These are phyloP conservation scores for Crotalaria pallida DNA, from an alignment of 306 rosid species.

Conservation along the genomic window DNA sequence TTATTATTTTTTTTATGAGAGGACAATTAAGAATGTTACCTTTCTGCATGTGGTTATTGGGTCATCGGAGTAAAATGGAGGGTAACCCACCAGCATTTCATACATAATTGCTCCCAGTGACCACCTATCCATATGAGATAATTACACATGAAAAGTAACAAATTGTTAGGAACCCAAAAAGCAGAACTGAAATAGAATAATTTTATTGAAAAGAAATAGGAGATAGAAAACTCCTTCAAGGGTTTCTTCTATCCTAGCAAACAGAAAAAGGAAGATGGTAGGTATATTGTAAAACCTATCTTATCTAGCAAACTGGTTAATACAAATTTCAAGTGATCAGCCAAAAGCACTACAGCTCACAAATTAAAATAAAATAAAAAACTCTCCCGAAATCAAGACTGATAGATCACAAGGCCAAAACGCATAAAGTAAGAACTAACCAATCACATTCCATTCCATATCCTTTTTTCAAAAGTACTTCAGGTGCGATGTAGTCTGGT, in stretches of 20 bases:
- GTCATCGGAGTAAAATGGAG: conserved; percentile 95
- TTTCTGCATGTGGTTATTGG: conserved; percentile 94
- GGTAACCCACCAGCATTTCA: conserved; percentile 97
- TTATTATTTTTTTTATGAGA: not conserved
- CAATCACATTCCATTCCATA: conserved; percentile 99
- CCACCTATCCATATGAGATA: conserved; percentile 66
- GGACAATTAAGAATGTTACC: conserved; percentile 43
- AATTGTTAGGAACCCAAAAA: not conserved
- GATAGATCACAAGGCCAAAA: conserved; percentile 19
- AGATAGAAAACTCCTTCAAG: no score
- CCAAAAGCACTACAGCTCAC: not conserved
- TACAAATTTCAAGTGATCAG: conserved; percentile 6
- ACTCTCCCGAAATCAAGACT: conserved; percentile 5
- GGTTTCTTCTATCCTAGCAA: no score
- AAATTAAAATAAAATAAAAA: not conserved
- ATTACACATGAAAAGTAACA: conserved; percentile 5
- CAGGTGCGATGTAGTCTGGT: conserved; percentile 98
- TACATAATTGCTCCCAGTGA: conserved; percentile 96
- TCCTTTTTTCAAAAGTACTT: conserved; percentile 92
- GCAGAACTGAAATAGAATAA: no score
- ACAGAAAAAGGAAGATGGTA: conserved; percentile 7
- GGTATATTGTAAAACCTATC: not conserved
- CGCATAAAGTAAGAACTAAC: conserved; percentile 47
- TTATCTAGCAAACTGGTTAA: not conserved
- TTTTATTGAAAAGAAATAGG: no score